A percentile compares a stretch with the other conserved stretches of the same genome.
phyloP scores from a whole-genome alignment of 352 stramenopile species.

The Phytophthora sansomeana region DNA sequence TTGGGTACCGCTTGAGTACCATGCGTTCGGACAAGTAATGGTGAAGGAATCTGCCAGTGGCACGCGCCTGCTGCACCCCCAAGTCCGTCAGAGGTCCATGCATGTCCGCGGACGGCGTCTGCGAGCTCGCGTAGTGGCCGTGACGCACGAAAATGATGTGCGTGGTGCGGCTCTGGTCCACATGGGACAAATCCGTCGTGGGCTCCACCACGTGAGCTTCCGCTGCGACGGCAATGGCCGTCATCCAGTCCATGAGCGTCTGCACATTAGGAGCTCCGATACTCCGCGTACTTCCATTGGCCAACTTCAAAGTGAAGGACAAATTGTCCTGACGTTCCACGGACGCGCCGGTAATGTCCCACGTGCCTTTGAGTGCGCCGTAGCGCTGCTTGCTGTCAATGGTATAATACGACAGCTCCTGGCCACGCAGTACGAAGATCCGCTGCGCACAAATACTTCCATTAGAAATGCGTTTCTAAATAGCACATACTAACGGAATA shows the following conservation, averaged over 20 bases:
- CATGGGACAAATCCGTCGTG: conserved; percentile 51
- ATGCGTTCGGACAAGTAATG: conserved; percentile 55
- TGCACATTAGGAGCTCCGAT: conserved; percentile 63
- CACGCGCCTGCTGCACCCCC: conserved; percentile 54
- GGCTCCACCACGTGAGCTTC: conserved; percentile 51
- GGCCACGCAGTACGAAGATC: conserved; percentile 74
- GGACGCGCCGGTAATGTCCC: conserved; percentile 51
- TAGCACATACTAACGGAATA: neutral
- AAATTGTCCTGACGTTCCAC: conserved; percentile 65
- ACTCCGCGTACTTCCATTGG: conserved; percentile 41
- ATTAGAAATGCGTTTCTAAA: neutral
- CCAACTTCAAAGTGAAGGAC: conserved; percentile 39
- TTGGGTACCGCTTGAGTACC: conserved; percentile 64
- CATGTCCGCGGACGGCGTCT: conserved; percentile 58
- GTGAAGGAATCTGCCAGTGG: conserved; percentile 58
- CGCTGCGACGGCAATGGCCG: conserved; percentile 60
- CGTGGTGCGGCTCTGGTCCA: conserved; percentile 75
- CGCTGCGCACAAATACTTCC: conserved; percentile 37
- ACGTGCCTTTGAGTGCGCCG: conserved; percentile 68
- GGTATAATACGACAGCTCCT: conserved; percentile 78
- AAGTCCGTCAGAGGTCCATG: conserved; percentile 64
- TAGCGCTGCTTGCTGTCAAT: conserved; percentile 62
- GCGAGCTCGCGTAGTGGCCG: conserved; percentile 65
- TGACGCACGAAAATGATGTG: conserved; percentile 78
- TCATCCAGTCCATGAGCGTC: conserved; percentile 81